phyloP scores from a whole-genome alignment of 768 basidiomycete genomes.

The Kwoniella dejecticola region DNA sequence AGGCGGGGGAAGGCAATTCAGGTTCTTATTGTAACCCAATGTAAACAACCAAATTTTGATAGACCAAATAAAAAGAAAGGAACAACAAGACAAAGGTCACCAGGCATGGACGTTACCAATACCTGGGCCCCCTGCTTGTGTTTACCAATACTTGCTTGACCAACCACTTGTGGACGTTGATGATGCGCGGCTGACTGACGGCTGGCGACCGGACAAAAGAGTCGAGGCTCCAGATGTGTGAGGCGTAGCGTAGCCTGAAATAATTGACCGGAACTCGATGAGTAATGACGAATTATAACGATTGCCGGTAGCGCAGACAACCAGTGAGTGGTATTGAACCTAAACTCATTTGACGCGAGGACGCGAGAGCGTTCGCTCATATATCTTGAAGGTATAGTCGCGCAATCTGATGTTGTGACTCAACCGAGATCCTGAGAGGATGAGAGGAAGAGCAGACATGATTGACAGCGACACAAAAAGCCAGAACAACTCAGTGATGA shows the following conservation, averaged over 20 bases:
- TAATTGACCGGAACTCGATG: conserved; percentile 9
- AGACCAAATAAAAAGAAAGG: conserved; percentile 6
- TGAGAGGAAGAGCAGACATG: conserved; percentile 8
- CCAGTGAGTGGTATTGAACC: conserved; percentile 1
- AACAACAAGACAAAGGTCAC: background rate
- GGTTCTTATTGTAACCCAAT: conserved; percentile 16
- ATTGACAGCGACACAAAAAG: conserved; percentile 18
- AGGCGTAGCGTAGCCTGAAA: background rate
- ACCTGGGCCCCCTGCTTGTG: conserved; percentile 3
- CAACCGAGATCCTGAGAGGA: conserved; percentile 25
- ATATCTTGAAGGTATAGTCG: background rate
- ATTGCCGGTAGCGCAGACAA: background rate
- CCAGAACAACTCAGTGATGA: conserved; percentile 3
- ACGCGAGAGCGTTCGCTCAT: no score
- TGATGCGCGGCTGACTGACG: background rate
- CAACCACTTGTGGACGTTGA: background rate
- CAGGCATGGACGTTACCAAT: conserved; percentile 10
- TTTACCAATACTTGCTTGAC: background rate
- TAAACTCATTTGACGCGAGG: no score
- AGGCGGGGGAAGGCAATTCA: conserved; percentile 36
- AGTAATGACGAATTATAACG: conserved; percentile 5
- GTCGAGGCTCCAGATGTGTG: no score
- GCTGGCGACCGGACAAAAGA: no score
- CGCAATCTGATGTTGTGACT: background rate
- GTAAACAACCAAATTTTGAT: conserved; percentile 10